Evolutionary conservation across 805 yeast genomes (phyloP), one percentile per base, ranked within the genome.

Genomic region (Spathaspora boniae): DNA sequence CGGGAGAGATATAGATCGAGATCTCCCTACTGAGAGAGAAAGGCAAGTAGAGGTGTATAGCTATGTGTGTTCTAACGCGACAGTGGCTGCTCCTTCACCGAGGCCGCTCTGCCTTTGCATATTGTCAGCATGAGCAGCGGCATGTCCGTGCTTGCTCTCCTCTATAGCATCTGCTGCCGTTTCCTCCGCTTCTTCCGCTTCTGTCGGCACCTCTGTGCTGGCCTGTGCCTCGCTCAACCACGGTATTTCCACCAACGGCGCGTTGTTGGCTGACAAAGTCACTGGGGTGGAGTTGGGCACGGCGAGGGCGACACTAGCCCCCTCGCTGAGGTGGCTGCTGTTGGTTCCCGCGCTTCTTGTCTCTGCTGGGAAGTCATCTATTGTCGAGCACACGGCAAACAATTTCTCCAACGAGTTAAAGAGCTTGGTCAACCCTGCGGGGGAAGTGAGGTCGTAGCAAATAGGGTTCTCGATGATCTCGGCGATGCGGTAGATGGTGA

Each of bases 401-500:
- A 38, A 47, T 60, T 37, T 62, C 43, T 30, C 45, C 48, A 76
- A 33, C 0, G 78, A 71, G 34, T 68, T 60, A 19, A 72, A 54
- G 44, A 63, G 74, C 46, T 76, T 75, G n/a, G 51, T 43, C 1
- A 68, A 35, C 17, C 56, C 63, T 15, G 42, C 46, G 4, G 54
- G 50, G 14, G 56, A 54, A 28, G 23, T 25, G 20, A 62, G 38
- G 4, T 56, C 60, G 44, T 65, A 67, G 12, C 60, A 60, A 6
- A 29, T 26, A 3, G 80, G 79, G 31, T 62, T 60, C n/a, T 50
- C 37, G 5, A 74, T 43, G 8, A 76, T 34, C 46, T 76, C 80
- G 14, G 75, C 63, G 1, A 76, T 47, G 36, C 81, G 45, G 9
- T 62, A 42, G 2, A 74, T 58, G 0, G 79, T 75, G 46, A 74